Percentiles rank a stretch among this genome's conserved stretches.
These are phyloP conservation scores for Blepharisma japonicum DNA, from an alignment of 73 alveolate genomes.

Conservation along the genomic window DNA sequence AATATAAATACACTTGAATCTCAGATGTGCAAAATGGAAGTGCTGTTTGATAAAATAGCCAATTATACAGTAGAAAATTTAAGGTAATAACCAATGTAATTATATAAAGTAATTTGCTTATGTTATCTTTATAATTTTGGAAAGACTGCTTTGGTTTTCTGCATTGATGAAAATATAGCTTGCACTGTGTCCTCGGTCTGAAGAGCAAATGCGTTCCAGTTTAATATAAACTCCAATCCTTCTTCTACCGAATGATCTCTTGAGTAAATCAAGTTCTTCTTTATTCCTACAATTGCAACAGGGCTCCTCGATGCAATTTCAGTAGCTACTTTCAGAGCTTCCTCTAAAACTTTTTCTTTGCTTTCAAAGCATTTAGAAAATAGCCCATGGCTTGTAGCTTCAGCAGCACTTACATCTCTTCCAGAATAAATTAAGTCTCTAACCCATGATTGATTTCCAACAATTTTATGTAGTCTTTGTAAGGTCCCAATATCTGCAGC, in stretches of 20 bases:
- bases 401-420: constrained; percentile 59
- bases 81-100: not conserved
- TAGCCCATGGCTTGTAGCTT: constrained; percentile 51
- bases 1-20: not conserved
- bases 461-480: constrained; percentile 48
- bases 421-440: constrained; percentile 76
- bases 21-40: not conserved
- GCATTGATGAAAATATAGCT: constrained; percentile 41
- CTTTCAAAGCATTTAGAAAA: constrained; percentile 48
- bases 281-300: constrained; percentile 45
- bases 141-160: constrained; percentile 41
- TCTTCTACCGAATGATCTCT: constrained; percentile 56
- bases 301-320: constrained; percentile 55
- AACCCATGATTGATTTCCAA: constrained; percentile 53
- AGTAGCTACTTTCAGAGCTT: constrained; percentile 43
- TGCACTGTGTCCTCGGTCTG: constrained; percentile 44
- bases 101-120: not conserved
- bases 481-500: constrained; percentile 48
- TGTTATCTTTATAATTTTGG: constrained; percentile 49
- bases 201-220: constrained; percentile 35
- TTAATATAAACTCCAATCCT: constrained; percentile 44
- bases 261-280: constrained; percentile 34
- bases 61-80: not conserved
- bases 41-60: not conserved
- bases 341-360: constrained; percentile 40